A percentile compares a stretch with the other conserved stretches of the same genome.
Evolutionary conservation across 345 rosid genomes (phyloP).

Genomic region (Dimocarpus longan): DNA sequence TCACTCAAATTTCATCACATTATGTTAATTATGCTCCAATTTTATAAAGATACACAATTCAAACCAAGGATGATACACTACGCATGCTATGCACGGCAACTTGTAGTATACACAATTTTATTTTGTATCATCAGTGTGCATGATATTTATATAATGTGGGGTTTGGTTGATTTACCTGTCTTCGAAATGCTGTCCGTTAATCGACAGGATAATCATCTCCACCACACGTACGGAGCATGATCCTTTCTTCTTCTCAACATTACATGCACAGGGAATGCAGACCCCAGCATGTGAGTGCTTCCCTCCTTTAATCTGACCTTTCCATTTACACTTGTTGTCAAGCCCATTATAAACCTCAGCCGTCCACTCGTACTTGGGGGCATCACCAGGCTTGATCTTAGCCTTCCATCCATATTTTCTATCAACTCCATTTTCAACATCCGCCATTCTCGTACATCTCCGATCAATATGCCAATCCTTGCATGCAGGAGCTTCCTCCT

Average conservation of each 20-base stretch:
- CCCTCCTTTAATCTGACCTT: conserved; percentile 5
- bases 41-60: no score
- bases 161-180: background rate
- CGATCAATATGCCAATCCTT: background rate
- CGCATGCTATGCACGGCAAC: no score
- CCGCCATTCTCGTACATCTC: background rate
- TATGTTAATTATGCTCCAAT: no score
- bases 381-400: background rate
- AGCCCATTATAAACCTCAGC: background rate
- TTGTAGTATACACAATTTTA: no score
- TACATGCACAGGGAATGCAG: background rate
- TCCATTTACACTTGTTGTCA: background rate
- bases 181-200: background rate
- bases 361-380: background rate
- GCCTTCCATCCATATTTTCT: background rate
- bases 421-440: background rate
- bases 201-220: conserved; percentile 4
- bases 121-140: no score
- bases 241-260: background rate
- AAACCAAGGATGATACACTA: no score
- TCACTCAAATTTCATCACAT: no score
- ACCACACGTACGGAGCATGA: background rate
- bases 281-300: background rate
- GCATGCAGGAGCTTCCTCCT: background rate
- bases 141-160: no score